These are phyloP conservation scores for Ophiosphaerella korrae DNA, from an alignment of 2,329 filamentous ascomycete genomes.

Conservation along the genomic window DNA sequence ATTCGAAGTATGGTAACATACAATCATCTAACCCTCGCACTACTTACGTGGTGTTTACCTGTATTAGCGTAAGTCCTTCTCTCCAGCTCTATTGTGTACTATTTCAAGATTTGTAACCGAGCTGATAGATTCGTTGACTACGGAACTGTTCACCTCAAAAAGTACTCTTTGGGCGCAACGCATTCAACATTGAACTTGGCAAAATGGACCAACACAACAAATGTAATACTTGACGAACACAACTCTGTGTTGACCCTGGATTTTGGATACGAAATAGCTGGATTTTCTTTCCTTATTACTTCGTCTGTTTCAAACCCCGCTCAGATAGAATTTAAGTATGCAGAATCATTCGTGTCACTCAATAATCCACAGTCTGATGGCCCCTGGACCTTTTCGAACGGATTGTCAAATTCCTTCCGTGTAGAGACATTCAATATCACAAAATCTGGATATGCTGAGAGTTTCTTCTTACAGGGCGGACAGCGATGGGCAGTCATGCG, in stretches of 20 bases:
- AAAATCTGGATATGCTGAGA: conserved; percentile 28
- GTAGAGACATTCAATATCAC: conserved; percentile 45
- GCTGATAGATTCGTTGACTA: neutral
- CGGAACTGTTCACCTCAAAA: neutral
- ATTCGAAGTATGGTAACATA: too few species aligned
- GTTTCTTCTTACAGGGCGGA: conserved; percentile 49
- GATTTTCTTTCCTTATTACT: neutral
- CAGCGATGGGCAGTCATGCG: conserved; percentile 50
- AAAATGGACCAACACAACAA: neutral
- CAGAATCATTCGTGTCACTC: neutral
- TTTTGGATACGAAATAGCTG: neutral
- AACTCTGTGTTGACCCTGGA: neutral
- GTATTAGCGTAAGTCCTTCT: too few species aligned
- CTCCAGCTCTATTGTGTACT: too few species aligned
- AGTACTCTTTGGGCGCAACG: neutral
- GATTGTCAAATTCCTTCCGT: neutral
- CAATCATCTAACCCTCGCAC: too few species aligned
- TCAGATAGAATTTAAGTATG: neutral
- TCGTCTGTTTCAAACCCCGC: neutral
- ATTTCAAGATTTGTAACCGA: too few species aligned
- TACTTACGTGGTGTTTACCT: too few species aligned
- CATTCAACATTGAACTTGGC: neutral
- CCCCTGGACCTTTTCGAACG: neutral
- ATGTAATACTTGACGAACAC: neutral
- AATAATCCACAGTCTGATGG: neutral